Evolutionary conservation across 306 rosid species (phyloP).

Genomic region (Pyrus communis): DNA sequence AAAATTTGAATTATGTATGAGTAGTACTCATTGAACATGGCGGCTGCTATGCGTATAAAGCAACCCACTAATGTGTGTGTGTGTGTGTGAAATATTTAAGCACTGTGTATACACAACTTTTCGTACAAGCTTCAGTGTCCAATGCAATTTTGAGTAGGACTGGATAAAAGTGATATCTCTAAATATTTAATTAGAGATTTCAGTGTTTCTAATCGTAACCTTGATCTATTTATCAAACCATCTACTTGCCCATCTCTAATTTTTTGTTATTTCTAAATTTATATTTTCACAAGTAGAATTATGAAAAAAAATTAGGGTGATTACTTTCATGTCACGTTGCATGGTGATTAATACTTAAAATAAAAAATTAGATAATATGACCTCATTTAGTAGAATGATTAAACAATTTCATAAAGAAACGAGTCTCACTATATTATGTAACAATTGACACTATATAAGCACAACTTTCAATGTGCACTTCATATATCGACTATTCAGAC

Average conservation of each 20-base stretch:
- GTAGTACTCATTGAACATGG: not conserved
- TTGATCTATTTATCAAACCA: too few species aligned
- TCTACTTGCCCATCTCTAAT: too few species aligned
- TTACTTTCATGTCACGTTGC: too few species aligned
- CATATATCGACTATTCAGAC: too few species aligned
- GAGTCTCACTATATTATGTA: not conserved
- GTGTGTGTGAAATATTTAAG: constrained; percentile 21
- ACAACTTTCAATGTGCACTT: too few species aligned
- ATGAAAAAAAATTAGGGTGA: too few species aligned
- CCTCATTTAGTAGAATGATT: not conserved
- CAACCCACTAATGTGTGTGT: constrained; percentile 7
- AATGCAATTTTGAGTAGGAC: constrained; percentile 34
- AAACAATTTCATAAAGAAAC: not conserved
- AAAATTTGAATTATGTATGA: not conserved
- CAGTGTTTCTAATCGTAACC: not conserved
- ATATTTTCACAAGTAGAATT: not conserved
- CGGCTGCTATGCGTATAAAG: constrained; percentile 21
- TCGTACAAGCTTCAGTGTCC: constrained; percentile 34
- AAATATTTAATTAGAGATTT: constrained; percentile 13
- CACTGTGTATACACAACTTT: constrained; percentile 29
- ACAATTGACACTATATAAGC: not conserved
- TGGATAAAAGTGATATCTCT: constrained; percentile 23
- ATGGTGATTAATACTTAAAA: not conserved
- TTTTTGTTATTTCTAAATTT: not conserved
- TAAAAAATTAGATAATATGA: too few species aligned